Conservation (phyloP, 179 eudicot species). For the Camellia oleifera region DNA sequence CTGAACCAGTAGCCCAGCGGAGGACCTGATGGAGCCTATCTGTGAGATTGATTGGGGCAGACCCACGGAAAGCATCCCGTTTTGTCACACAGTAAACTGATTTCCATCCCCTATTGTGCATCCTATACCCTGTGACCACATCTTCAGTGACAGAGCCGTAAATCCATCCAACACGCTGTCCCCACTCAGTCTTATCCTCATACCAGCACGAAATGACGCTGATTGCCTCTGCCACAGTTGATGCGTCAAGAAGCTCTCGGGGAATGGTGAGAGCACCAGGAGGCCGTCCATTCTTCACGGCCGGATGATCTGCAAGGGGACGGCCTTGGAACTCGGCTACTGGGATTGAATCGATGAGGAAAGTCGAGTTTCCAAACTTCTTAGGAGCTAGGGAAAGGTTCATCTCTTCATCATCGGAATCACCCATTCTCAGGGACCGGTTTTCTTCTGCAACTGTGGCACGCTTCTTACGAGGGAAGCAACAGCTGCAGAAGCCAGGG, state of each 20-base stretch:
- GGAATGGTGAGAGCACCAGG: constrained; percentile 86
- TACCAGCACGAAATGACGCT: constrained; percentile 91
- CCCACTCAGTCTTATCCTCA: constrained; percentile 96
- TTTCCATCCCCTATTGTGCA: constrained; percentile 95
- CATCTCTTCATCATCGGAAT: constrained; percentile 78
- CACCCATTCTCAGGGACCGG: constrained; percentile 80
- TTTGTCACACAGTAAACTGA: constrained; percentile 85
- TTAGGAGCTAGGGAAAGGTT: constrained; percentile 67
- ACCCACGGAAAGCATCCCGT: constrained; percentile 89
- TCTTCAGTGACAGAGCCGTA: constrained; percentile 94
- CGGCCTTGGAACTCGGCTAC: constrained; percentile 92
- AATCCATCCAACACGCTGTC: constrained; percentile 92
- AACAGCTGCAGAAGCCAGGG: constrained; percentile 60
- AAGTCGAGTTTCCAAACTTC: constrained; percentile 78
- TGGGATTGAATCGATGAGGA: constrained; percentile 75
- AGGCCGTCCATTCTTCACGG: constrained; percentile 85
- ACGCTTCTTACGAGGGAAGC: constrained; percentile 53
- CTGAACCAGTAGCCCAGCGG: constrained; percentile 96
- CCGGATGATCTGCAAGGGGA: constrained; percentile 88
- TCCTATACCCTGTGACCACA: constrained; percentile 89
- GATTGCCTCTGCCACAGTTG: constrained; percentile 89
- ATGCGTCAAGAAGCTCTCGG: constrained; percentile 77
- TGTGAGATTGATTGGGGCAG: constrained; percentile 86
- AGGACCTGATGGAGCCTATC: constrained; percentile 92
- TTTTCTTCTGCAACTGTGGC: constrained; percentile 51